Evolutionary conservation across 495 filamentous ascomycete species (phyloP).

Genomic region (Aspergillus bertholletiae): DNA sequence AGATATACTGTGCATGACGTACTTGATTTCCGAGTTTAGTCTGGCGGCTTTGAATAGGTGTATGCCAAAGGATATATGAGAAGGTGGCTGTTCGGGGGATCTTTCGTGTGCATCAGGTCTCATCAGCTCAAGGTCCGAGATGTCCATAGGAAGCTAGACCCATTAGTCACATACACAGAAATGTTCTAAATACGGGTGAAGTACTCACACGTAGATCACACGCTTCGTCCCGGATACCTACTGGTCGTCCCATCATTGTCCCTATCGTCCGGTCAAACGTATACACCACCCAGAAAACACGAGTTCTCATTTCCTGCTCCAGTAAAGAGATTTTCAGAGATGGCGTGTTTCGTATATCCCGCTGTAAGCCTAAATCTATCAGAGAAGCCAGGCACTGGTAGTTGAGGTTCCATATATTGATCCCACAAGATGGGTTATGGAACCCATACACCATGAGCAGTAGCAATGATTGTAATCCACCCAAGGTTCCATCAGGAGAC

Average conservation of each 20-base stretch:
- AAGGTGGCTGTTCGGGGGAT: conserved; percentile 5
- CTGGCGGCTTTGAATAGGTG: conserved; percentile 40
- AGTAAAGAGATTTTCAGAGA: conserved; percentile 33
- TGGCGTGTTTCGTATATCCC: conserved; percentile 33
- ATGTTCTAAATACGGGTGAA: neutral
- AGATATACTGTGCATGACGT: conserved; percentile 42
- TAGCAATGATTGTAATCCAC: conserved; percentile 39
- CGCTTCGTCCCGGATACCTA: conserved; percentile 47
- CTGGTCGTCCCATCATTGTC: conserved; percentile 48
- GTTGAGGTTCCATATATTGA: conserved; percentile 48
- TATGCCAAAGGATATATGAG: conserved; percentile 40
- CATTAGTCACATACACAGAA: neutral
- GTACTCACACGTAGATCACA: conserved; percentile 41
- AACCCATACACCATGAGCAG: conserved; percentile 46
- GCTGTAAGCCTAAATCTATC: conserved; percentile 44
- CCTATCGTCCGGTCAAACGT: conserved; percentile 43
- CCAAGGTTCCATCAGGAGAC: conserved; percentile 34
- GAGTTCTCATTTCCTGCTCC: conserved; percentile 46
- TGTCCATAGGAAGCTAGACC: conserved; percentile 27
- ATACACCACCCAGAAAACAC: conserved; percentile 48
- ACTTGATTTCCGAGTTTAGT: conserved; percentile 48
- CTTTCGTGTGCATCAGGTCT: conserved; percentile 2
- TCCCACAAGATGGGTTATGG: conserved; percentile 39
- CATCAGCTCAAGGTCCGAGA: conserved; percentile 26
- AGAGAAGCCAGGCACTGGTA: conserved; percentile 45